These are phyloP conservation scores for Tolypocladium sp. DNA, from an alignment of 2,329 filamentous ascomycete species.

Conservation along the genomic window DNA sequence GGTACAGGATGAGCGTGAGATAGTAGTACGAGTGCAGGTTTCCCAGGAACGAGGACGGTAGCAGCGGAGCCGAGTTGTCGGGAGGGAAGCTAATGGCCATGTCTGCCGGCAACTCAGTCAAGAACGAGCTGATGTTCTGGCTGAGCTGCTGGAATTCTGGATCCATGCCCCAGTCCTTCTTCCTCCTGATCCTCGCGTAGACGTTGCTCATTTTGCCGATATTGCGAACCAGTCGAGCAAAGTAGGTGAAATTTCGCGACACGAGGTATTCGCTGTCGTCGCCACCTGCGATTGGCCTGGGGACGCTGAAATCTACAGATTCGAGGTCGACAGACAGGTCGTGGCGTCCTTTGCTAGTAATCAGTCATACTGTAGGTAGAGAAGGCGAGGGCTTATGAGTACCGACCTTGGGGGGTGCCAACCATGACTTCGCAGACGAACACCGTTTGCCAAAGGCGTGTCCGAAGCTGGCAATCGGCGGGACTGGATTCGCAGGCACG, in stretches of 20 bases:
- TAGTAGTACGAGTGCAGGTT: constrained; percentile 88
- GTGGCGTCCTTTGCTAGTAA: constrained; percentile 50
- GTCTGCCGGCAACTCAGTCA: constrained; percentile 68
- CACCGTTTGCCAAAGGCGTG: constrained; percentile 81
- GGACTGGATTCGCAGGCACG: constrained; percentile 58
- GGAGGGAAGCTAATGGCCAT: constrained; percentile 68
- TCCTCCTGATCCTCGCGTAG: constrained; percentile 65
- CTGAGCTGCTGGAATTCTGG: constrained; percentile 75
- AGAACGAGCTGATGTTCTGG: constrained; percentile 66
- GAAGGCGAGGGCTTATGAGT: neutral
- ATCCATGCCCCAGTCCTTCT: constrained; percentile 79
- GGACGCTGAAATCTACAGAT: constrained; percentile 65
- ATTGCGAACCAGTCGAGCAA: constrained; percentile 68
- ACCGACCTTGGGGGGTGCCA: constrained; percentile 76
- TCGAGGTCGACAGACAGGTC: constrained; percentile 70
- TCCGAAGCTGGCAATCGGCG: constrained; percentile 75
- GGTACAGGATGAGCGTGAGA: constrained; percentile 74
- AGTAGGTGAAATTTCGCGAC: constrained; percentile 78
- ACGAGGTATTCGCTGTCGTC: constrained; percentile 69
- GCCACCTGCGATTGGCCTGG: constrained; percentile 52
- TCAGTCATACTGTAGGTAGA: constrained; percentile 3
- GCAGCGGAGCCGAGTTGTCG: constrained; percentile 73
- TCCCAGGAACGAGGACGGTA: constrained; percentile 78
- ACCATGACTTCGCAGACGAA: constrained; percentile 87
- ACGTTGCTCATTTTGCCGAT: constrained; percentile 69